Conservation (phyloP, 1,139 yeast genomes). For the Nadsonia starkeyi-henricii region DNA sequence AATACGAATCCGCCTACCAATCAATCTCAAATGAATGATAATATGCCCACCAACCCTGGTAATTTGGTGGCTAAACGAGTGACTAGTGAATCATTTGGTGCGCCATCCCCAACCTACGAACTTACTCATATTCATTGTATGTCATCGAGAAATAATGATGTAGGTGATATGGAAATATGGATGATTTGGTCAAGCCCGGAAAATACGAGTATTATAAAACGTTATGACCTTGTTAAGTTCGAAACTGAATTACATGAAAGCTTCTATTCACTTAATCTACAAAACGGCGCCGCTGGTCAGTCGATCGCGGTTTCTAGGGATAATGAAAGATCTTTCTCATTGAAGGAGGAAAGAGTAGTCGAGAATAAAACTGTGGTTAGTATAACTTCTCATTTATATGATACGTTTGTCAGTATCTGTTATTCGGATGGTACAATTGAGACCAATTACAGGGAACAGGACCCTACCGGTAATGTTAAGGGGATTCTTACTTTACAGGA, state of each 20-base stretch:
- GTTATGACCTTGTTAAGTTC: neutral
- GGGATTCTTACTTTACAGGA: neutral
- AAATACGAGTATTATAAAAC: neutral
- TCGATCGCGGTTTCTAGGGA: constrained; percentile 1
- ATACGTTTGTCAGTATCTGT: neutral
- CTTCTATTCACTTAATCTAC: neutral
- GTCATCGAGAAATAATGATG: neutral
- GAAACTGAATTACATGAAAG: neutral
- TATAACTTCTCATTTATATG: neutral
- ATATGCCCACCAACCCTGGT: neutral
- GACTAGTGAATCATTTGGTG: neutral
- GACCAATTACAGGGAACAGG: neutral
- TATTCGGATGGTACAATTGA: neutral
- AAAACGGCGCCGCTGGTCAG: neutral
- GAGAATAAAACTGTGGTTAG: neutral
- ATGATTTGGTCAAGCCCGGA: neutral
- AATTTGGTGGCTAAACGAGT: neutral
- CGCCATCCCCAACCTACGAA: neutral
- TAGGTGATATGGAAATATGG: neutral
- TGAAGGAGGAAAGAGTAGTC: neutral
- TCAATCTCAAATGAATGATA: neutral
- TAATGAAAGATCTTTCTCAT: constrained; percentile 1
- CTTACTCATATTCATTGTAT: neutral
- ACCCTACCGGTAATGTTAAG: neutral
- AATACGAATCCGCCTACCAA: constrained; percentile 1